Percentiles rank a stretch among this genome's conserved stretches.
phyloP scores from a whole-genome alignment of 148 eudicot species.

The Limonium bicolor region DNA sequence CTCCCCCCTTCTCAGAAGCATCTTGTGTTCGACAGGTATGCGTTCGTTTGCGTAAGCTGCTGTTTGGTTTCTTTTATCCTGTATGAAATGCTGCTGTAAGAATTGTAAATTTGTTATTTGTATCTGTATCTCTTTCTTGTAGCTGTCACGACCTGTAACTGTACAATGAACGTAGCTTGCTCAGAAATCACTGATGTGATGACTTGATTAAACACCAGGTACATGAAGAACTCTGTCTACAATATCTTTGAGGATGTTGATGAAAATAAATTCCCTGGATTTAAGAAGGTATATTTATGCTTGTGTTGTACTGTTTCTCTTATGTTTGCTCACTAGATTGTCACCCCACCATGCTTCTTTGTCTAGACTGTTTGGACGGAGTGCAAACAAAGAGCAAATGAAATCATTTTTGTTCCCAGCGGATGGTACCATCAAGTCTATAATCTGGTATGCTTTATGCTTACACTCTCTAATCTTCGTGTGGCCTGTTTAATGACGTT shows the following conservation, averaged over 20 bases:
- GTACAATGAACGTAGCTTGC: too few relatives aligned
- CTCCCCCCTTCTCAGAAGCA: conserved; percentile 66
- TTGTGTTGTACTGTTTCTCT: background rate
- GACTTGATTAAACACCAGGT: too few relatives aligned
- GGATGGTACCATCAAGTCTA: conserved; percentile 99
- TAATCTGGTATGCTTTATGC: conserved; percentile 48
- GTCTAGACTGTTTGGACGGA: conserved; percentile 83
- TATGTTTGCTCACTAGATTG: conserved; percentile 1
- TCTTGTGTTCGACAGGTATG: conserved; percentile 83
- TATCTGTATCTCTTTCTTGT: background rate
- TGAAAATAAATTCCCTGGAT: conserved; percentile 47
- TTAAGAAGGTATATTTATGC: conserved; percentile 44
- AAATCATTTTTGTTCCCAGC: conserved; percentile 93
- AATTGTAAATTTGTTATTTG: background rate
- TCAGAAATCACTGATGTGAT: too few relatives aligned
- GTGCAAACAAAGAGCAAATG: conserved; percentile 62
- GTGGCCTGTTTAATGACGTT: background rate
- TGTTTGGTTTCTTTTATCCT: background rate
- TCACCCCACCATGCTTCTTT: background rate
- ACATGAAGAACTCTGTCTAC: conserved; percentile 68
- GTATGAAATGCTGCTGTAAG: too few relatives aligned
- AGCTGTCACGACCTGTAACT: too few relatives aligned
- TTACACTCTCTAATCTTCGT: too few relatives aligned
- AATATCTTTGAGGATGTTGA: conserved; percentile 66
- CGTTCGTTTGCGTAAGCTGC: too few relatives aligned